phyloP scores from a whole-genome alignment of 768 basidiomycete genomes.

The Phlegmacium glaucopus region DNA sequence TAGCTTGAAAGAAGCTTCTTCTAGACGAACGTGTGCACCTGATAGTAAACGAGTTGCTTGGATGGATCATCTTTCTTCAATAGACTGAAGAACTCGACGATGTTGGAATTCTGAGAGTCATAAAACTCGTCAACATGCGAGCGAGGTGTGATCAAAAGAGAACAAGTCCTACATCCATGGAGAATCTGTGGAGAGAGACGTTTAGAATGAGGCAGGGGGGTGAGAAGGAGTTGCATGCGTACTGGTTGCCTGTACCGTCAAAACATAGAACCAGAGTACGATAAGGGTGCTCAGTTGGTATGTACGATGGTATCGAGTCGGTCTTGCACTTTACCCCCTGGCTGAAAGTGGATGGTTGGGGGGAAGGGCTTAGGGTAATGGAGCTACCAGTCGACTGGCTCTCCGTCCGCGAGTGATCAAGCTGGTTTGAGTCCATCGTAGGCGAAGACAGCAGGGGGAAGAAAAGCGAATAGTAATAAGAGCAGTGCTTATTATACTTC shows the following conservation, averaged over 20 bases:
- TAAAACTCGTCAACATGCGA: not conserved
- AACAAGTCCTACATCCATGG: conserved; percentile 13
- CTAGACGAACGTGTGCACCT: conserved; percentile 16
- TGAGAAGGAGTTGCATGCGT: conserved; percentile 1
- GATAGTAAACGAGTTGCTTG: conserved; percentile 36
- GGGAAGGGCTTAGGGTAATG: too few relatives aligned
- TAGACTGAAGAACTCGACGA: conserved; percentile 33
- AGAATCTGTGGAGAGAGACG: conserved; percentile 11
- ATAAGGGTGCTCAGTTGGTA: conserved; percentile 12
- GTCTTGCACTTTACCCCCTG: too few relatives aligned
- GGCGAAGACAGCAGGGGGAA: too few relatives aligned
- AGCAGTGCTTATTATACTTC: too few relatives aligned
- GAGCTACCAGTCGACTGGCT: too few relatives aligned
- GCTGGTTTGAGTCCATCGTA: too few relatives aligned
- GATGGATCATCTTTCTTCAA: conserved; percentile 32
- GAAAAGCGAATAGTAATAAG: too few relatives aligned
- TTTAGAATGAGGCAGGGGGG: not conserved
- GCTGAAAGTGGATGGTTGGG: too few relatives aligned
- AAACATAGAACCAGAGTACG: conserved; percentile 54
- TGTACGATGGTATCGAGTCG: conserved; percentile 3
- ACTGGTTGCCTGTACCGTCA: conserved; percentile 52
- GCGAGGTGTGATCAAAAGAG: not conserved
- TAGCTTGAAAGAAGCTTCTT: too few relatives aligned
- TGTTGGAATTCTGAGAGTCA: conserved; percentile 35
- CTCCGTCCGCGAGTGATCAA: too few relatives aligned